Conservation (phyloP, 2,329 filamentous ascomycete species). For the Pseudogymnoascus sp. region DNA sequence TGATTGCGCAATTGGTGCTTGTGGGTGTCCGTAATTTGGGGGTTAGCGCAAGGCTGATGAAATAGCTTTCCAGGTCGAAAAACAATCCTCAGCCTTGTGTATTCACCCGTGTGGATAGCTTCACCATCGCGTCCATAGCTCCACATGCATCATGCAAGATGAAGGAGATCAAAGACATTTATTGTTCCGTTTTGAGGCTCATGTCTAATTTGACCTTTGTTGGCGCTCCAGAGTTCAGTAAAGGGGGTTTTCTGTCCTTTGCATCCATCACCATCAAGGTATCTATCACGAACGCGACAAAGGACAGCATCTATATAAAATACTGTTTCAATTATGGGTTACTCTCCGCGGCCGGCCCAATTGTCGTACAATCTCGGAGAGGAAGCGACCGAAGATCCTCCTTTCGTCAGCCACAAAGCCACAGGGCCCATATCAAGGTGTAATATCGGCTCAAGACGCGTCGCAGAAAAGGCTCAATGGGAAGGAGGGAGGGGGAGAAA, state of each 20-base stretch:
- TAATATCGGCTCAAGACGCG: slow-evolving; percentile 3
- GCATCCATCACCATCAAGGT: neutral
- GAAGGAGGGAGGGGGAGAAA: neutral
- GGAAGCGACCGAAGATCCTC: neutral
- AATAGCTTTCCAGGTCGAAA: slow-evolving; percentile 1
- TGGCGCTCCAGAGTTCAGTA: neutral
- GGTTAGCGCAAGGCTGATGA: neutral
- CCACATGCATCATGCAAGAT: neutral
- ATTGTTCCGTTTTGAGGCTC: neutral
- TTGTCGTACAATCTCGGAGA: neutral
- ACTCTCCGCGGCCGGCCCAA: neutral
- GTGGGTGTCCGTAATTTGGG: neutral
- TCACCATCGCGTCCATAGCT: neutral
- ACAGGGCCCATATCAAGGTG: neutral
- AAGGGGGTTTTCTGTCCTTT: neutral
- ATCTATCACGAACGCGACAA: neutral
- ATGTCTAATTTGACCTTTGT: neutral
- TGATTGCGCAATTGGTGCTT: neutral
- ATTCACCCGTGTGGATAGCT: neutral
- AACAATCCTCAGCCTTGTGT: neutral
- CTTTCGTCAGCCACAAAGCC: neutral
- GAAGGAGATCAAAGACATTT: slow-evolving; percentile 6
- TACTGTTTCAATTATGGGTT: neutral
- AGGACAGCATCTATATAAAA: neutral
- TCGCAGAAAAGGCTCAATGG: slow-evolving; percentile 2